Conservation (phyloP, 352 stramenopile genomes). For the Globisporangium spiculum region DNA sequence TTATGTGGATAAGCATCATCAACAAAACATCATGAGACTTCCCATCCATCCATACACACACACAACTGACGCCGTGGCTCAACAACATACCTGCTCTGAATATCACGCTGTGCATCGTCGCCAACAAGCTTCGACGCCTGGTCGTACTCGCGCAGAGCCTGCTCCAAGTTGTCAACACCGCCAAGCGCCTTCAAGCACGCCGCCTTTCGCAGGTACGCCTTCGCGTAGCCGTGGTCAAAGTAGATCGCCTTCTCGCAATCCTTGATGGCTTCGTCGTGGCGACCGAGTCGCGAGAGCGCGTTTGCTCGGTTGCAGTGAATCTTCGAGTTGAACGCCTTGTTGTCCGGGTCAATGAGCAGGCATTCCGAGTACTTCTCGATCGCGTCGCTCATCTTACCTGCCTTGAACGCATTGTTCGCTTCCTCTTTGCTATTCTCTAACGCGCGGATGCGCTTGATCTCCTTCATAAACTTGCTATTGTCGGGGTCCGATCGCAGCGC, state of each 20-base stretch:
- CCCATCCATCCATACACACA: not conserved
- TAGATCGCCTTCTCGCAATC: slow-evolving; percentile 90
- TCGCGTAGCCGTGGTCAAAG: slow-evolving; percentile 90
- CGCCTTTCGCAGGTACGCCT: slow-evolving; percentile 84
- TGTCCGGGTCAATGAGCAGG: slow-evolving; percentile 83
- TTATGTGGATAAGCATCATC: not conserved
- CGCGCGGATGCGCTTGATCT: slow-evolving; percentile 86
- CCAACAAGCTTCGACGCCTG: slow-evolving; percentile 84
- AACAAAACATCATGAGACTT: not conserved
- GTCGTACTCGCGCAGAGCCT: slow-evolving; percentile 89
- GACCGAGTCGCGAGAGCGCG: slow-evolving; percentile 73
- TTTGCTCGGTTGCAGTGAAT: slow-evolving; percentile 93
- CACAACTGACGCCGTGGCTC: not conserved
- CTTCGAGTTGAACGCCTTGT: slow-evolving; percentile 93
- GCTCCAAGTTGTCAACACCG: slow-evolving; percentile 87
- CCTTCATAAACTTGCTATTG: slow-evolving; percentile 83
- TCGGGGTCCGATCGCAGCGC: slow-evolving; percentile 89
- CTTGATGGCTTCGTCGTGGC: slow-evolving; percentile 86
- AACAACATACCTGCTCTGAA: slow-evolving; percentile 41
- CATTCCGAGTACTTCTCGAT: slow-evolving; percentile 88
- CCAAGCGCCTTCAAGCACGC: slow-evolving; percentile 74
- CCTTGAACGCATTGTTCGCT: slow-evolving; percentile 90
- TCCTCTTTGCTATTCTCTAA: slow-evolving; percentile 88
- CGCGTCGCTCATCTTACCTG: slow-evolving; percentile 70
- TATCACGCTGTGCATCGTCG: slow-evolving; percentile 78